Conservation (phyloP, 2,329 filamentous ascomycete species). For the Ceratocystis destructans region DNA sequence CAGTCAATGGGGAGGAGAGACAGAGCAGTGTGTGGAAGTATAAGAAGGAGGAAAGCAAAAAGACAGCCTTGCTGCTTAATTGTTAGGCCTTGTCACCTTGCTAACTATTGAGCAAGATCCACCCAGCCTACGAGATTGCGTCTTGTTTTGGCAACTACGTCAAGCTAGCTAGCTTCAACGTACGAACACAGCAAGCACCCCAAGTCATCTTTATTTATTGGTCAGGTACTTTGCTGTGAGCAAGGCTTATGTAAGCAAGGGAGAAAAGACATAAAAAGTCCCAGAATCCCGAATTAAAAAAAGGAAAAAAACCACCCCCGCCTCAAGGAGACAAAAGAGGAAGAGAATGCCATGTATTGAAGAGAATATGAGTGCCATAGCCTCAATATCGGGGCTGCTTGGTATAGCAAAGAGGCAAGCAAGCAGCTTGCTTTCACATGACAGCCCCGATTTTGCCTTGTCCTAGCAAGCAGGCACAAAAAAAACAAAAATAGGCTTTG, state of each 20-base stretch:
- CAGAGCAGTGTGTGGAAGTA: not conserved
- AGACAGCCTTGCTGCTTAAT: not conserved
- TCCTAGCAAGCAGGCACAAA: not conserved
- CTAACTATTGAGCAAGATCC: not conserved
- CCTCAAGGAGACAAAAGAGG: too few species aligned
- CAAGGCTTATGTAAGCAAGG: not conserved
- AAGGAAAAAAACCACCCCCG: too few species aligned
- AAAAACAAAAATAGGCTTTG: not conserved
- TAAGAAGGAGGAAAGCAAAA: not conserved
- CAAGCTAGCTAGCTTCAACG: not conserved
- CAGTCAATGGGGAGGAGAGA: not conserved
- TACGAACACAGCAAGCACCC: too few species aligned
- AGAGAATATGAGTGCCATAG: too few species aligned
- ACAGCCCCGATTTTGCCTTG: not conserved
- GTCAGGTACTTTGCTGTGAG: not conserved
- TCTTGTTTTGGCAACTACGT: not conserved
- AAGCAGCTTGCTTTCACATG: not conserved
- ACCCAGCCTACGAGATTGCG: not conserved
- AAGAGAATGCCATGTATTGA: too few species aligned
- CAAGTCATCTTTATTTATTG: too few species aligned
- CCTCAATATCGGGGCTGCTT: not conserved
- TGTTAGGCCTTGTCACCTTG: not conserved
- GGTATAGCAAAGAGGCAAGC: not conserved
- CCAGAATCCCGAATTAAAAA: too few species aligned
- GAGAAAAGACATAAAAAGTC: not conserved